Conservation (phyloP, 2,329 filamentous ascomycete species). For the Pestalotiopsis sp. region DNA sequence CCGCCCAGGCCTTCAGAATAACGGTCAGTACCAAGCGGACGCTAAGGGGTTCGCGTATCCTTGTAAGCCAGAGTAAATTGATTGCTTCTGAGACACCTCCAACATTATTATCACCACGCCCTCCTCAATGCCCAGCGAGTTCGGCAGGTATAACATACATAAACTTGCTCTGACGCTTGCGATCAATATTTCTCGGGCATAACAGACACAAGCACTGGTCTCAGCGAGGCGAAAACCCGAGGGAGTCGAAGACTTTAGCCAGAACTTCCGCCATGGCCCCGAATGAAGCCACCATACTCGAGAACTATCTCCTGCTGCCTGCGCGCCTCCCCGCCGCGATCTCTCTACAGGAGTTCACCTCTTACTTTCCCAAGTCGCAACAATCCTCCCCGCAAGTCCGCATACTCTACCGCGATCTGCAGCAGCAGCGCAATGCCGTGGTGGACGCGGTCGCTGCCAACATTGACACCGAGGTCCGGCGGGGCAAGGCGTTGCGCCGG, state of each 20-base stretch:
- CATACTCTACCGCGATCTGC: constrained; percentile 76
- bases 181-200: not conserved
- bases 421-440: constrained; percentile 69
- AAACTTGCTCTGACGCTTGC: not conserved
- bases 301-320: constrained; percentile 76
- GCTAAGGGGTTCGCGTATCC: constrained; percentile 6
- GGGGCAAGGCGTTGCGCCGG: constrained; percentile 59
- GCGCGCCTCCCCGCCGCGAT: constrained; percentile 74
- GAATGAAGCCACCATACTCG: constrained; percentile 73
- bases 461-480: constrained; percentile 65
- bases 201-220: not conserved
- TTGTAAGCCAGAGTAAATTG: not conserved
- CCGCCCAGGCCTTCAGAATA: not conserved
- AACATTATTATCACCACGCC: not conserved
- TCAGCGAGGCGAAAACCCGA: not conserved
- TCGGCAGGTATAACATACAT: no score
- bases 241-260: not conserved
- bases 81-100: not conserved
- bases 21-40: not conserved
- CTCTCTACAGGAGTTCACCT: constrained; percentile 73
- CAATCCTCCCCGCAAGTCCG: constrained; percentile 69
- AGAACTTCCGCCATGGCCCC: constrained; percentile 59
- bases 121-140: no score
- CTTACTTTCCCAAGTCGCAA: constrained; percentile 71
- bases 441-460: constrained; percentile 68